These are phyloP conservation scores for Amauroascus verrucosus DNA, from an alignment of 2,329 filamentous ascomycete species.

Conservation along the genomic window DNA sequence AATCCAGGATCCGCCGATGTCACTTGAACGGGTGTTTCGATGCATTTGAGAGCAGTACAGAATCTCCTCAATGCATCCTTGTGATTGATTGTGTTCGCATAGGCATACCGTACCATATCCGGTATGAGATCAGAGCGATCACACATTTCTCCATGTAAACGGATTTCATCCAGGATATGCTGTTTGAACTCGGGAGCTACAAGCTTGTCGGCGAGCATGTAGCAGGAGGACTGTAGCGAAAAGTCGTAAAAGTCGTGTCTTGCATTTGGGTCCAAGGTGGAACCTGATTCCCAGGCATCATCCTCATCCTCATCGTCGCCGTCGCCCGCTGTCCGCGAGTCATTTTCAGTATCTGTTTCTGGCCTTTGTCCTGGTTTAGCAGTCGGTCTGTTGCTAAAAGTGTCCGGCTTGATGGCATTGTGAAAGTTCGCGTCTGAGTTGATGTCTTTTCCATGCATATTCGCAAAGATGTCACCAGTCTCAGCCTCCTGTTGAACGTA, in stretches of 20 bases:
- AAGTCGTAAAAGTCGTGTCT: conserved; percentile 8
- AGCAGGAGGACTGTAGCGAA: background rate
- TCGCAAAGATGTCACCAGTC: background rate
- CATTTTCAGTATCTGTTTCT: no score
- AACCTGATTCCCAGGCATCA: background rate
- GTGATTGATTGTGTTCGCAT: background rate
- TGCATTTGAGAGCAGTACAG: background rate
- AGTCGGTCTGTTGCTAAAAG: background rate
- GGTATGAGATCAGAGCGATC: background rate
- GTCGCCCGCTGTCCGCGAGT: background rate
- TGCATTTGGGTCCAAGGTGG: background rate
- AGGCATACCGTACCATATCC: background rate
- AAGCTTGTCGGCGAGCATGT: conserved; percentile 10
- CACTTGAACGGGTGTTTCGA: background rate
- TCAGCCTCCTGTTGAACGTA: conserved; percentile 5
- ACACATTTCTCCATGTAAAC: conserved; percentile 5
- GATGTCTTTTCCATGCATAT: background rate
- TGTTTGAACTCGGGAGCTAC: conserved; percentile 5
- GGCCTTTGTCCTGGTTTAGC: no score
- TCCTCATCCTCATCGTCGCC: background rate
- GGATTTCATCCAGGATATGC: conserved; percentile 6
- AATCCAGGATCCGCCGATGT: background rate
- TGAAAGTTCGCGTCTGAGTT: background rate
- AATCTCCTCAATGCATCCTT: background rate
- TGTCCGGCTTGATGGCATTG: background rate